Evolutionary conservation across 148 eudicot genomes (phyloP).

Genomic region (Vaccinium myrtillus): DNA sequence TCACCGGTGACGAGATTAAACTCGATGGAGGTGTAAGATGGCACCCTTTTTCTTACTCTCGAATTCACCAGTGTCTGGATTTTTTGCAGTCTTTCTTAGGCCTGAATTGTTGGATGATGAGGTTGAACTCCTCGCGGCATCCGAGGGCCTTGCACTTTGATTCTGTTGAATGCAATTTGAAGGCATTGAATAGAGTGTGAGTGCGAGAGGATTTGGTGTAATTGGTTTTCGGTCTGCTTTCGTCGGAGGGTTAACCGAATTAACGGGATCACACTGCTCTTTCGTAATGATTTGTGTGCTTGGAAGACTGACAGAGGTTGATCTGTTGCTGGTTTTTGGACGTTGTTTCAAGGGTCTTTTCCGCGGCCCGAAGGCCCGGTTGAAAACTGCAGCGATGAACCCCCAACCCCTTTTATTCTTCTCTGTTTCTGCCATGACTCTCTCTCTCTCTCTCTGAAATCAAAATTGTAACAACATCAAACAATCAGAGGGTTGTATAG

Average conservation of each 20-base stretch:
- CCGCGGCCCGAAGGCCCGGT: conserved; percentile 21
- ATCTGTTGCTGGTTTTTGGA: conserved; percentile 13
- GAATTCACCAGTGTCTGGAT: conserved; percentile 16
- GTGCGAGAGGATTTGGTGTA: conserved; percentile 14
- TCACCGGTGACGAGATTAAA: conserved; percentile 25
- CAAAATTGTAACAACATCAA: not conserved
- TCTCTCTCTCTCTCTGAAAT: not conserved
- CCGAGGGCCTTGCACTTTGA: conserved; percentile 23
- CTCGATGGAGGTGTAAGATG: conserved; percentile 28
- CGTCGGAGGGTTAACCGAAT: not conserved
- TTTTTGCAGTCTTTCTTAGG: conserved; percentile 15
- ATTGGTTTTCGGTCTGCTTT: conserved; percentile 10
- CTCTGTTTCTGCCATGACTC: conserved; percentile 28
- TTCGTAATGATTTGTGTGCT: not conserved
- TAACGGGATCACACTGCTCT: not conserved
- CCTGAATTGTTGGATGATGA: conserved; percentile 32
- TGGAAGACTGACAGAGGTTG: not conserved
- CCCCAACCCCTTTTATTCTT: conserved; percentile 47
- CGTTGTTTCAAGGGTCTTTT: conserved; percentile 23
- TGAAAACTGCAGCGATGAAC: conserved; percentile 41
- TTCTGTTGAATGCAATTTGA: conserved; percentile 2
- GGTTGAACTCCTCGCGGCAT: conserved; percentile 27
- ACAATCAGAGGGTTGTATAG: not conserved
- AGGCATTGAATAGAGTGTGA: conserved; percentile 17
- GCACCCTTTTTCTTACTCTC: conserved; percentile 22